Evolutionary conservation across 306 rosid genomes (phyloP).

Genomic region (Canavalia ensiformis): DNA sequence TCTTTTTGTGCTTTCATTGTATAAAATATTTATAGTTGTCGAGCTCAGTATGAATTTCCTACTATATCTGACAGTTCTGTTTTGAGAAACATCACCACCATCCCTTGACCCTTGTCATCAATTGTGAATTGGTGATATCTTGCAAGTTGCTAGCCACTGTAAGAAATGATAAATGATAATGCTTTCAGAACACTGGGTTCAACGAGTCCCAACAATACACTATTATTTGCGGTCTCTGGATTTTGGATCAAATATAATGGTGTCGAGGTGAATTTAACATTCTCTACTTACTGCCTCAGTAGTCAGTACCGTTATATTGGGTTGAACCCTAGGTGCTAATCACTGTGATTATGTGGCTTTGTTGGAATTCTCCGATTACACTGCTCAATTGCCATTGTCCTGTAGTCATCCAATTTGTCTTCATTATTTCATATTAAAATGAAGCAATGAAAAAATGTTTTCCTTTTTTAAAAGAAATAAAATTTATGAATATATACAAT

Average conservation of each 20-base stretch:
- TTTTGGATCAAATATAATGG: conserved; percentile 18
- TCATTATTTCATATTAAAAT: background rate
- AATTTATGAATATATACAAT: conserved; percentile 11
- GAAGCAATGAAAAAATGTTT: background rate
- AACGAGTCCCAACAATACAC: background rate
- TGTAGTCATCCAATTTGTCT: background rate
- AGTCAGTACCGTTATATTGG: background rate
- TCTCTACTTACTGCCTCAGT: background rate
- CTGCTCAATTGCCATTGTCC: conserved; percentile 7
- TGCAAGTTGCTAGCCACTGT: conserved; percentile 26
- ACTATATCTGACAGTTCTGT: background rate
- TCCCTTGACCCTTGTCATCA: conserved; percentile 7
- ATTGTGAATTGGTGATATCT: background rate
- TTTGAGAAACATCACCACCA: conserved; percentile 7
- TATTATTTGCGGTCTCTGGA: conserved; percentile 3
- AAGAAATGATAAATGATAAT: background rate
- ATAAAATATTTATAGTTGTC: conserved; percentile 1
- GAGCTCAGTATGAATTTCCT: background rate
- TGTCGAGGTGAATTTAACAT: background rate
- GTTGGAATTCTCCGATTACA: conserved; percentile 19
- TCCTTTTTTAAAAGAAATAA: background rate
- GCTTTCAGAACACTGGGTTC: conserved; percentile 25
- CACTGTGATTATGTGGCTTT: background rate
- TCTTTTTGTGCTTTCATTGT: background rate
- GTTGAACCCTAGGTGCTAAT: background rate